Evolutionary conservation across 805 yeast genomes (phyloP), one percentile per base, ranked within the genome.

Genomic region (Barnettozyma pratensis): DNA sequence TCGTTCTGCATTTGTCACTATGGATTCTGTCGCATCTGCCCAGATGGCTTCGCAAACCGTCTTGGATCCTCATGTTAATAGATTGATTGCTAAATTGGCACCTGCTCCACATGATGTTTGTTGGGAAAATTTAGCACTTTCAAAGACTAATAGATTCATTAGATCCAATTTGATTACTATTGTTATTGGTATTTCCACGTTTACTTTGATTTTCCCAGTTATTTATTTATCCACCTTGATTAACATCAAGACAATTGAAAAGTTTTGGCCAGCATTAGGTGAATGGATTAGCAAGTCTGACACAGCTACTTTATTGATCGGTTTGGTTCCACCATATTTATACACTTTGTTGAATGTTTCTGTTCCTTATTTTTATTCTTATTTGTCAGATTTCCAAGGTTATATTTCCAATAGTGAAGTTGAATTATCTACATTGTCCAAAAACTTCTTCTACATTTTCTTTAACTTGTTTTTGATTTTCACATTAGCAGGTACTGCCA

Each of bases 21-120:
- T 92, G 96, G 92, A 87, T 55, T 79, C 94, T 0, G 97, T 90
- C 4, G 96, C 97, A 0, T 83, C 91, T 53, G 97, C 98, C 4
- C 99, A 92, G 65, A 85, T 90, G 88, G 84, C 92, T 36, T 97
- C 97, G 0, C 99, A 94, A 65, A 92, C 97, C 0, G 91, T 92
- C 0, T 65, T 94, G 47, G 97, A 91, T 61, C 97, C 97, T 1
- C 78, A 87, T 48, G 88, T 94, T 11, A 83, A 87, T 61, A 85
- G 83, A 48, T 72, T 94, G 46, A 87, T 91, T 42, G 86, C 97
- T 5, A 73, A 76, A 37, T 71, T 90, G 47, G 99, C 98, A 1
- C 98, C 98, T 0, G 96, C 98, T 2, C 97, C 99, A 3, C 92
- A 86, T 61, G 99, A 92, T 64, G 85, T 92, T 9, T 79, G 88